Base-by-base conservation (phyloP, 2,329 filamentous ascomycete genomes). In the Coniosporium tulheliwenetii region DNA sequence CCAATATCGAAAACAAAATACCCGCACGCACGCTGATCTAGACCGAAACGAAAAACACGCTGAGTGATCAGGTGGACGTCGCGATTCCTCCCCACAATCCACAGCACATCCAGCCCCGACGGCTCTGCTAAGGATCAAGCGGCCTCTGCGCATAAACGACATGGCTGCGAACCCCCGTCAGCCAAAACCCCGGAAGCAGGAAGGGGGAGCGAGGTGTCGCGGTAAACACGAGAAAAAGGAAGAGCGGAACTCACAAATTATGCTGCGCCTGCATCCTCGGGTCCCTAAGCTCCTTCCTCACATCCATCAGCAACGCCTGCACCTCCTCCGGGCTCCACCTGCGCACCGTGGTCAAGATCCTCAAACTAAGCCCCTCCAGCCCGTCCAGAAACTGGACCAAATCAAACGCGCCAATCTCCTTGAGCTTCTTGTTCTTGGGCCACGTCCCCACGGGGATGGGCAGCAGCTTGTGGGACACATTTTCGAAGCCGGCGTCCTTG, bases 401-500 rank as follows among this genome's bases (percentile, higher is more conserved):
- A 26, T 48, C 46, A 12, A 50, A 44, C 12, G 50, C 10, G 3
- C 52, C 52, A 0, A 48, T 46, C 35, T 52, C 43, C 33, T 49
- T 46, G n/a, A 54, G 37, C 13, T 42, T 41, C 33, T 48, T 47
- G 36, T 53, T 47, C 39, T 50, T 49, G 7, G 52, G 48, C 52
- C 51, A 54, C 3, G 47, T 45, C 12, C 52, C 52, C 10, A 54
- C 47, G 3, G 52, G 52, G 32, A 58, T 49, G 36, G 53, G 54
- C 42, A 50, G 49, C 9, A 48, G 44, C 15, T 45, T 46, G 26
- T 52, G 45, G 5, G 45, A 42, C 5, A 58, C 51, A 30, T 57
- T 54, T 19, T 51, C 41, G 46, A 61, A 59, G 2, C 57, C 58
- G 8, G 51, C 53, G 1, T 47, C 50, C 41, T 49, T 47, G 47